A percentile compares a stretch with the other conserved stretches of the same genome.
Evolutionary conservation across 306 rosid genomes (phyloP).

Genomic region (Heteromeles arbutifolia): DNA sequence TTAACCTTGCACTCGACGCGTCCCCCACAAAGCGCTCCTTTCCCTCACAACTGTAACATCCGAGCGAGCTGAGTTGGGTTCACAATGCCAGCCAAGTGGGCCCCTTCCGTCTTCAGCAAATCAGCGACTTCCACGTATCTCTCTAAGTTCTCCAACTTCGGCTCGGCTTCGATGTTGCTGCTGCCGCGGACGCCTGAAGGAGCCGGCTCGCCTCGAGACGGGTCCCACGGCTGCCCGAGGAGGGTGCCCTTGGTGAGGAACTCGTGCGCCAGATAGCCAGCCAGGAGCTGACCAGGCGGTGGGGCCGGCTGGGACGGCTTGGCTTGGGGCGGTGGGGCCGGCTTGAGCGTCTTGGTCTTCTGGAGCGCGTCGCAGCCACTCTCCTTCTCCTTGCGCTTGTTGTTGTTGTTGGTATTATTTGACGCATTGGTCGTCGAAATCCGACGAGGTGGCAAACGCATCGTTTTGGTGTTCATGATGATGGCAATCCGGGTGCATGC

Average conservation of each 20-base stretch:
- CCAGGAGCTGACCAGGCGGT: slow-evolving; percentile 37
- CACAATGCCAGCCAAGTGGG: slow-evolving; percentile 65
- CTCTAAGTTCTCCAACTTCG: slow-evolving; percentile 22
- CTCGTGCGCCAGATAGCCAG: slow-evolving; percentile 87
- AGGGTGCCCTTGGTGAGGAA: slow-evolving; percentile 71
- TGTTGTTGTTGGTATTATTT: background rate
- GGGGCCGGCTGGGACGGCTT: background rate
- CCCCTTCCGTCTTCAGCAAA: slow-evolving; percentile 49
- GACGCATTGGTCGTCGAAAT: slow-evolving; percentile 36
- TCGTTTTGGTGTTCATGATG: slow-evolving; percentile 86
- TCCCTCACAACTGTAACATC: slow-evolving; percentile 58
- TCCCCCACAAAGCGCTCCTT: too few species aligned
- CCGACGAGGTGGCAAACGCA: slow-evolving; percentile 97
- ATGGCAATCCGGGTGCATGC: slow-evolving; percentile 40
- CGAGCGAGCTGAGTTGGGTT: slow-evolving; percentile 79
- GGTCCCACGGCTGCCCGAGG: slow-evolving; percentile 58
- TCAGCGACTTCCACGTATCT: slow-evolving; percentile 64
- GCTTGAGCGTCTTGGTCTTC: slow-evolving; percentile 34
- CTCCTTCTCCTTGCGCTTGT: slow-evolving; percentile 66
- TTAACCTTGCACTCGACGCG: background rate
- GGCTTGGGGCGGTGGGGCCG: slow-evolving; percentile 19
- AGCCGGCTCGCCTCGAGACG: slow-evolving; percentile 15
- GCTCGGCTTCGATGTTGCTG: slow-evolving; percentile 12
- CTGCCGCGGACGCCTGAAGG: background rate
- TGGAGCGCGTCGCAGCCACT: slow-evolving; percentile 36